Conservation (phyloP, 148 eudicot genomes). For the Polygonum aviculare region DNA sequence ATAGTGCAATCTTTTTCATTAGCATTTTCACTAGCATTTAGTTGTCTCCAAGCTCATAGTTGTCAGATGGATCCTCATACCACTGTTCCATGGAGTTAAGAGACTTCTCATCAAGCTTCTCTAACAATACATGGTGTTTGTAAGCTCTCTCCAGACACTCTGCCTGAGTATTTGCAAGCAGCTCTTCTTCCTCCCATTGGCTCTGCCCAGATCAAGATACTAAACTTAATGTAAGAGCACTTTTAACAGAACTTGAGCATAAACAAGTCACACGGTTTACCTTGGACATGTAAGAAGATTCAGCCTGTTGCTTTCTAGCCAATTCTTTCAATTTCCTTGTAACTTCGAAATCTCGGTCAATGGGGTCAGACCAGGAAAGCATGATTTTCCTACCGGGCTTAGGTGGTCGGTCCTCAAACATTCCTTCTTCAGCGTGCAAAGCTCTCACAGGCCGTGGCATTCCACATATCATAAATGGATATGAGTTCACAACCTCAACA, state of each 20-base stretch:
- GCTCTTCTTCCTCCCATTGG: constrained; percentile 45
- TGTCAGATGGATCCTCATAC: neutral
- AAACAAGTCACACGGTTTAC: constrained; percentile 20
- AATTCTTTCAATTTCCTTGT: constrained; percentile 46
- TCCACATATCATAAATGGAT: constrained; percentile 69
- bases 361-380: constrained; percentile 45
- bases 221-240: neutral
- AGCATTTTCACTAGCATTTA: neutral
- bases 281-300: constrained; percentile 42
- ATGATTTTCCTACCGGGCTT: constrained; percentile 49
- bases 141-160: constrained; percentile 24
- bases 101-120: neutral
- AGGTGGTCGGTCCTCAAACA: constrained; percentile 68
- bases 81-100: neutral
- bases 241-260: neutral
- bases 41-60: neutral
- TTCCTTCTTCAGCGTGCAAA: constrained; percentile 33
- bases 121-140: neutral
- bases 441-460: constrained; percentile 86
- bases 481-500: constrained; percentile 17
- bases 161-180: constrained; percentile 44
- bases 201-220: constrained; percentile 21
- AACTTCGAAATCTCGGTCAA: constrained; percentile 47
- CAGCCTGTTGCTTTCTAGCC: constrained; percentile 38
- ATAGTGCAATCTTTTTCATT: neutral